These are phyloP conservation scores for Scheffersomyces lignicola DNA, from an alignment of 1,139 yeast genomes.

Conservation along the genomic window DNA sequence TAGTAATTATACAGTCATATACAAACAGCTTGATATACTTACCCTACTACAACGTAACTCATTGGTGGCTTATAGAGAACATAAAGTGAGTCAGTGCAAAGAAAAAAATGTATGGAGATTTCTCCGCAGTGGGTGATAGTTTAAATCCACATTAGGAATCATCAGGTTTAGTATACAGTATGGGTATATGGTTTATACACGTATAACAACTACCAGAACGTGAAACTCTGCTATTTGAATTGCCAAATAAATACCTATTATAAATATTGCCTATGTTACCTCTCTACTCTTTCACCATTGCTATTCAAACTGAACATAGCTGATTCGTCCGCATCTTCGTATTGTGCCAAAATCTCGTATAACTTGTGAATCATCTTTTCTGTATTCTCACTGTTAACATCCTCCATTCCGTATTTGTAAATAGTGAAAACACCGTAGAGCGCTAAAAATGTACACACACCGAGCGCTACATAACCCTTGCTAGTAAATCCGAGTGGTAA, in stretches of 20 bases:
- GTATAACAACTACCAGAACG: too few species aligned
- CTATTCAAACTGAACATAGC: conserved; percentile 18
- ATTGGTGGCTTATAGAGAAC: conserved; percentile 11
- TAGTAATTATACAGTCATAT: conserved; percentile 9
- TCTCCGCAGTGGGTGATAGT: too few species aligned
- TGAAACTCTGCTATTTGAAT: too few species aligned
- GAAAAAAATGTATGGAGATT: too few species aligned
- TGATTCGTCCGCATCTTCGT: conserved; percentile 21
- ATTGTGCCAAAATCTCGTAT: conserved; percentile 38
- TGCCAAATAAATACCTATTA: too few species aligned
- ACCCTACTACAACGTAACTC: conserved; percentile 37
- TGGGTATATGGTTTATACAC: too few species aligned
- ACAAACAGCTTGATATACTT: conserved; percentile 13
- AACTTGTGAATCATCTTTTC: conserved; percentile 53
- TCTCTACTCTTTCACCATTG: conserved; percentile 8
- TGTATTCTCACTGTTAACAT: conserved; percentile 56
- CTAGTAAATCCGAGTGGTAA: conserved; percentile 89
- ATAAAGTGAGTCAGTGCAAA: too few species aligned
- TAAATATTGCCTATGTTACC: not conserved
- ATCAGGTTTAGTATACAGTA: too few species aligned
- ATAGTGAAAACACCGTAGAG: conserved; percentile 75
- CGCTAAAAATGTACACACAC: conserved; percentile 77
- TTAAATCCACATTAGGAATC: too few species aligned
- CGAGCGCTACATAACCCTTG: conserved; percentile 85
- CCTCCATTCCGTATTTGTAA: conserved; percentile 80